Evolutionary conservation across 352 stramenopile genomes (phyloP).

Genomic region (Aphanomyces astaci): DNA sequence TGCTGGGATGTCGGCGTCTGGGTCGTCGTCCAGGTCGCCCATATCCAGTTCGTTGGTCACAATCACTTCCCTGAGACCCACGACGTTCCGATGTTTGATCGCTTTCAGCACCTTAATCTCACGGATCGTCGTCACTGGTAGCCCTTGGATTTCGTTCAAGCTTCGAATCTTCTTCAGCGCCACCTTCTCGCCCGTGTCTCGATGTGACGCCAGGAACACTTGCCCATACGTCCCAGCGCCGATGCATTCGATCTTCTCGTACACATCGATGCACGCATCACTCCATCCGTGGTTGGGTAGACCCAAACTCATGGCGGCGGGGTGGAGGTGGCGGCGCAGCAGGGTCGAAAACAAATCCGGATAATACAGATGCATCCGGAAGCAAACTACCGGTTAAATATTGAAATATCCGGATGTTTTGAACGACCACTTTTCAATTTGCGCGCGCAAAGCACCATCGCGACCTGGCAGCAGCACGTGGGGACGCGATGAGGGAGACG

Average conservation of each 20-base stretch:
- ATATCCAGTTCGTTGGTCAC: constrained; percentile 81
- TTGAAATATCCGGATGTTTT: no score
- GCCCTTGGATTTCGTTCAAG: constrained; percentile 81
- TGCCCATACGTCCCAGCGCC: constrained; percentile 84
- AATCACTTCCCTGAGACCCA: constrained; percentile 94
- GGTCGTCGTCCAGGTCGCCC: constrained; percentile 35
- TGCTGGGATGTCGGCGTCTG: constrained; percentile 10
- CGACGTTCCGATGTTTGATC: constrained; percentile 92
- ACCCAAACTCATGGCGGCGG: constrained; percentile 63
- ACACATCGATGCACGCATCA: constrained; percentile 43
- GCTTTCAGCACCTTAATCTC: constrained; percentile 99
- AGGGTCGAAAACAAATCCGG: neutral
- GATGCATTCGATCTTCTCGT: constrained; percentile 86
- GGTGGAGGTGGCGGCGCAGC: no score
- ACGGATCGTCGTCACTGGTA: constrained; percentile 91
- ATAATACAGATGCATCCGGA: constrained; percentile 12
- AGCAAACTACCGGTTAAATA: no score
- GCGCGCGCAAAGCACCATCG: no score
- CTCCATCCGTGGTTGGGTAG: constrained; percentile 74
- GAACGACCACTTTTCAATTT: no score
- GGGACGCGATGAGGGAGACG: no score
- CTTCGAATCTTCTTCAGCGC: constrained; percentile 89
- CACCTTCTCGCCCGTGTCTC: constrained; percentile 71
- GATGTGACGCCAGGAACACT: constrained; percentile 86
- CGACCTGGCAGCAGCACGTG: no score